Evolutionary conservation across 2,329 filamentous ascomycete species (phyloP).

Genomic region (Huntiella savannae): DNA sequence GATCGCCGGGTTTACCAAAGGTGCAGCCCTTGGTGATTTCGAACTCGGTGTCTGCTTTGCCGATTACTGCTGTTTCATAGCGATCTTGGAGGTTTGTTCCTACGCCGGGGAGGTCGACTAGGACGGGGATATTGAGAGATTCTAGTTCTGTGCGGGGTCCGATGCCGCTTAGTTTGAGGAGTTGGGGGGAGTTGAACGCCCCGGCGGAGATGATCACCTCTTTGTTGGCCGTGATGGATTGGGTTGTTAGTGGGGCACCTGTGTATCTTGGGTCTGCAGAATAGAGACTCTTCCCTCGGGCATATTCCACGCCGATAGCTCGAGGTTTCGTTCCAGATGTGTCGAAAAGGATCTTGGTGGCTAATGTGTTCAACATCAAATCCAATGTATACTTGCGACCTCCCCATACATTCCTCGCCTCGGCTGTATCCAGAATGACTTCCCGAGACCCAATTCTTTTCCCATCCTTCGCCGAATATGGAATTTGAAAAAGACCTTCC

Average conservation of each 20-base stretch:
- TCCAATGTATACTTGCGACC: conserved; percentile 16
- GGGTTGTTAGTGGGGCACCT: conserved; percentile 7
- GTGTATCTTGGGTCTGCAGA: conserved; percentile 20
- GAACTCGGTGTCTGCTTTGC: conserved; percentile 2
- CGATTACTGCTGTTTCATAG: conserved; percentile 22
- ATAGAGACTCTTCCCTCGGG: conserved; percentile 13
- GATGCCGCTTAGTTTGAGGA: conserved; percentile 32
- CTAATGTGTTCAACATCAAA: conserved; percentile 15
- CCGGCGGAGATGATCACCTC: conserved; percentile 34
- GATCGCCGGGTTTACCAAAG: conserved; percentile 8
- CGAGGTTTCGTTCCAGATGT: conserved; percentile 14
- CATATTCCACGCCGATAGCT: conserved; percentile 22
- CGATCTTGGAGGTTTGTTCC: conserved; percentile 30
- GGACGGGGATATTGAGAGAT: conserved; percentile 23
- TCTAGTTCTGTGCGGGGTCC: conserved; percentile 24
- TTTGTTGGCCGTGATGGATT: conserved; percentile 17
- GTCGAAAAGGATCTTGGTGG: conserved; percentile 22
- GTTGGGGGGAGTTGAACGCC: conserved; percentile 29
- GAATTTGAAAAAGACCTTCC: conserved; percentile 35
- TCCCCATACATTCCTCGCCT: conserved; percentile 14
- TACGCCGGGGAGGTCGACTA: conserved; percentile 27
- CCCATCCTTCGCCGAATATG: conserved; percentile 30
- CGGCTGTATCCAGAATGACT: conserved; percentile 25
- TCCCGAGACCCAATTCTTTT: conserved; percentile 36
- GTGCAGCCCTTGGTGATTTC: neutral